Evolutionary conservation across 2,329 filamentous ascomycete genomes (phyloP).

Genomic region (Verticillium dahliae): DNA sequence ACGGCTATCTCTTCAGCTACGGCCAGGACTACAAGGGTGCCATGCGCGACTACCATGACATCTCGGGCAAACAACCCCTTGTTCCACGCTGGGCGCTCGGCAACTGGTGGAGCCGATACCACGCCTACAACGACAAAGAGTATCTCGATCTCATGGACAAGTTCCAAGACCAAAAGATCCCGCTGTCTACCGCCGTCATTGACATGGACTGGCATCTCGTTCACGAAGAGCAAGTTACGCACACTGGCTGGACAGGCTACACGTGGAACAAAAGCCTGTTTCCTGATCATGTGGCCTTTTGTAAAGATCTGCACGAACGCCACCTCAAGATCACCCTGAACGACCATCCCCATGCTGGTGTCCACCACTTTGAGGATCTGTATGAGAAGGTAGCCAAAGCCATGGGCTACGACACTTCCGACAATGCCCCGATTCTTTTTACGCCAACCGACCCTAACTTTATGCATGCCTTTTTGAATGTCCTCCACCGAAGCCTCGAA

Average conservation of each 20-base stretch:
- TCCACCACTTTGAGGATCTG: constrained; percentile 49
- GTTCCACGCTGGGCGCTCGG: constrained; percentile 51
- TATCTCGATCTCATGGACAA: constrained; percentile 52
- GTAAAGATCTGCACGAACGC: constrained; percentile 41
- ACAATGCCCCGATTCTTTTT: constrained; percentile 46
- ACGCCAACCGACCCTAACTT: constrained; percentile 47
- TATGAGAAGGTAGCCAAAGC: constrained; percentile 48
- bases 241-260: constrained; percentile 54
- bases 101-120: constrained; percentile 62
- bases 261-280: constrained; percentile 55
- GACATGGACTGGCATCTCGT: constrained; percentile 65
- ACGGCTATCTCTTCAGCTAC: constrained; percentile 55
- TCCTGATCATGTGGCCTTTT: constrained; percentile 45
- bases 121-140: constrained; percentile 47
- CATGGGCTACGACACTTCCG: constrained; percentile 41
- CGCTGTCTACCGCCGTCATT: constrained; percentile 52
- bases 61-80: constrained; percentile 49
- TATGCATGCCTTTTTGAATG: constrained; percentile 50
- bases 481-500: constrained; percentile 51
- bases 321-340: constrained; percentile 51
- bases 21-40: constrained; percentile 49
- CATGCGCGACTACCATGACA: constrained; percentile 45
- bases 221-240: constrained; percentile 31
- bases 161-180: constrained; percentile 43
- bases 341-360: constrained; percentile 55